Conservation (phyloP, 2,329 filamentous ascomycete species). For the Aspergillus fijiensis region DNA sequence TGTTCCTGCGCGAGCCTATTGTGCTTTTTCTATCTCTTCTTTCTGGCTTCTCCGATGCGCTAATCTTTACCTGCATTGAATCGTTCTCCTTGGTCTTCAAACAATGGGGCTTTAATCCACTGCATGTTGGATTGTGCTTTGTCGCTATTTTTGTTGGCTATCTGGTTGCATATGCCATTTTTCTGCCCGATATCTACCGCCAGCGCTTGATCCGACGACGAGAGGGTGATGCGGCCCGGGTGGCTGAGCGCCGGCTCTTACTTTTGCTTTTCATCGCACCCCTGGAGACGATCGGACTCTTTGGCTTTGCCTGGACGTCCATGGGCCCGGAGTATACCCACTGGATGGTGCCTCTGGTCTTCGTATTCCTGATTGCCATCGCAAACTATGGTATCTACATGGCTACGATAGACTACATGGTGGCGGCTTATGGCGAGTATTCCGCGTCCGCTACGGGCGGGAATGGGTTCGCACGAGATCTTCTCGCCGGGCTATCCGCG, state of each 20-base stretch:
- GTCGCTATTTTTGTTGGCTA: slow-evolving; percentile 53
- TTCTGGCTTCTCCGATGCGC: slow-evolving; percentile 69
- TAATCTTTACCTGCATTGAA: slow-evolving; percentile 77
- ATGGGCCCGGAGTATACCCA: slow-evolving; percentile 62
- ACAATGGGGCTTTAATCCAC: slow-evolving; percentile 24
- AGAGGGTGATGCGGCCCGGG: slow-evolving; percentile 49
- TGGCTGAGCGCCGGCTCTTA: slow-evolving; percentile 65
- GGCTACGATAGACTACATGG: slow-evolving; percentile 76
- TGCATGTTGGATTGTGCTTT: slow-evolving; percentile 25
- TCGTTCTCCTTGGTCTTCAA: slow-evolving; percentile 61
- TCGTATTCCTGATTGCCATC: slow-evolving; percentile 65
- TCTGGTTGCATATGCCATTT: slow-evolving; percentile 53
- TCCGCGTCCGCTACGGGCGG: slow-evolving; percentile 73
- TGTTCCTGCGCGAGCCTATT: slow-evolving; percentile 74
- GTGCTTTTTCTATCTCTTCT: slow-evolving; percentile 69
- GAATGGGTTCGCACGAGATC: slow-evolving; percentile 72
- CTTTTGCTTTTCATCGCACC: slow-evolving; percentile 64
- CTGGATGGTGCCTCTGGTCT: slow-evolving; percentile 69
- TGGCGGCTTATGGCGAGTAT: slow-evolving; percentile 71
- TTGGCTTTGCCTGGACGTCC: slow-evolving; percentile 69
- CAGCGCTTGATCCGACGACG: slow-evolving; percentile 39
- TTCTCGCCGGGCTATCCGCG: slow-evolving; percentile 70
- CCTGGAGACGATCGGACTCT: slow-evolving; percentile 64
- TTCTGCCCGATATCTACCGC: slow-evolving; percentile 52
- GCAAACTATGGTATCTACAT: slow-evolving; percentile 75